phyloP scores from a whole-genome alignment of 305 asterid genomes.

The Fraxinus albicans region DNA sequence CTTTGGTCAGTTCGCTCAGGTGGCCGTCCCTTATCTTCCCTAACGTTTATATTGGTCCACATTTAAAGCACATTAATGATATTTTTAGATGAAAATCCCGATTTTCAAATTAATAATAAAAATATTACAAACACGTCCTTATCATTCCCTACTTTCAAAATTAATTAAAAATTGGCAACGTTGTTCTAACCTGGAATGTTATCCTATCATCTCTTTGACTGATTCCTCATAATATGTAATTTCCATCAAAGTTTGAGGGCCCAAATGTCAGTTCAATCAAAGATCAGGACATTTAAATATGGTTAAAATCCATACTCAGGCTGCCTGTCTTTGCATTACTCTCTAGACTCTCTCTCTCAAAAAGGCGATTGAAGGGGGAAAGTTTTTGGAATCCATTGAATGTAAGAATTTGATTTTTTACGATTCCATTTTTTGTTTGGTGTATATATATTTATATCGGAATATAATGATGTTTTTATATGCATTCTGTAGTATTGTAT shows the following conservation, averaged over 20 bases:
- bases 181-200: background rate
- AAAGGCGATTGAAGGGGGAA: background rate
- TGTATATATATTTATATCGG: background rate
- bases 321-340: background rate
- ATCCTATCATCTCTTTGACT: background rate
- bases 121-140: background rate
- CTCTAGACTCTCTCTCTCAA: background rate
- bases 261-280: background rate
- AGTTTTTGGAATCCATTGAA: background rate
- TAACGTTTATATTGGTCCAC: background rate
- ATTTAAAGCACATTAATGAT: background rate
- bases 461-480: background rate
- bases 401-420: background rate
- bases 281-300: background rate
- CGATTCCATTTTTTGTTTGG: background rate
- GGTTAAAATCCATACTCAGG: background rate
- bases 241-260: background rate
- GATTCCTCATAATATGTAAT: background rate
- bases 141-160: background rate
- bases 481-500: background rate
- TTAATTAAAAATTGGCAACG: background rate
- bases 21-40: background rate
- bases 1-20: background rate
- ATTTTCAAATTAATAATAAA: background rate
- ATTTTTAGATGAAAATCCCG: too few relatives aligned